Evolutionary conservation across 805 yeast genomes (phyloP), one percentile per base, ranked within the genome.

Genomic region (Pichia occidentalis): DNA sequence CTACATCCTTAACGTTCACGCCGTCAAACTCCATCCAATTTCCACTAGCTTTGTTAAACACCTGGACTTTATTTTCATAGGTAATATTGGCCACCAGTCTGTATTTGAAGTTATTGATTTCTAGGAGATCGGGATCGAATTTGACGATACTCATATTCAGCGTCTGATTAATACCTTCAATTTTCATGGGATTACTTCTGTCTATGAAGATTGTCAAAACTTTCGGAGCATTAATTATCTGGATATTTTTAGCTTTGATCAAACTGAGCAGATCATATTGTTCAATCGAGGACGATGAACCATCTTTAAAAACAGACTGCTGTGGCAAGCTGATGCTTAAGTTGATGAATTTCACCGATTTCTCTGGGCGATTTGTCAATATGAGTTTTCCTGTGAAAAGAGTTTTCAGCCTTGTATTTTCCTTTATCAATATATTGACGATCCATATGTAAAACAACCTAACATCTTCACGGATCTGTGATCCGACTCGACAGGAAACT

Each of bases 11-110:
- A 1, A 74, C 67, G 10, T 59, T 51, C 34, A 75, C 57, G 49
- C 81, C 78, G 34, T 71, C 66, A 11, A 84, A 65, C 44, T 74
- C 77, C 4, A 68, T 45, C 92, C 94, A 85, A 18, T 61, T 56
- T 5, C 63, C 57, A 12, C 63, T 49, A 4, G 57, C 50, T 10
- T 56, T 48, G 40, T 72, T 71, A 7, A 60, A 51, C 20, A 70
- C 43, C 50, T 70, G 83, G 7, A 77, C 67, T 51, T 64, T 71
- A 72, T 77, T 47, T 17, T 64, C 68, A 40, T 57, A 55, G 2
- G 74, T 64, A 1, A 80, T 51, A 52, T 77, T 80, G 7, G 70
- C 65, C 1, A 72, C 47, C 13, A 80, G 50, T 30, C 57, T 60
- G 53, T 81, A 76, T 1, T 47, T 44, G 0, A 54, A 29, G 2